phyloP scores from a whole-genome alignment of 169 alveolate genomes.

The Ichthyophthirius multifiliis region DNA sequence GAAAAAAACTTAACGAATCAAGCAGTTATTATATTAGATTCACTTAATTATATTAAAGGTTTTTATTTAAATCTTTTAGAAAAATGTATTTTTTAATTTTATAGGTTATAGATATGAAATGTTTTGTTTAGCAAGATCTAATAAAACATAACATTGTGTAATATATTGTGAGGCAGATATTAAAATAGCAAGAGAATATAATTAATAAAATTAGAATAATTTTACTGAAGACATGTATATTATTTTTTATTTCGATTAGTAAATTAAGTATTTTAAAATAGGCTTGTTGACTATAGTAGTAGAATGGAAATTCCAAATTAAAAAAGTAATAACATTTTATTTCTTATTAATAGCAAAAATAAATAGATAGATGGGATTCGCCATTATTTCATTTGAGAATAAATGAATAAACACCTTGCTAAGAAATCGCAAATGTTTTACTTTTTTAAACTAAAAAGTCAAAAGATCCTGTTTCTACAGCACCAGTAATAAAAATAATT shows the following conservation, averaged over 20 bases:
- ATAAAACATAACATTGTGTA: conserved; percentile 64
- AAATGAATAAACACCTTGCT: conserved; percentile 70
- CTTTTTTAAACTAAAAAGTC: conserved; percentile 63
- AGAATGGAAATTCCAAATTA: conserved; percentile 82
- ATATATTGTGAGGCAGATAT: conserved; percentile 65
- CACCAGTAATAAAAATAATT: conserved; percentile 29
- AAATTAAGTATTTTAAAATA: neutral
- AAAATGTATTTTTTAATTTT: too few relatives aligned
- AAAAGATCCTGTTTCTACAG: conserved; percentile 81
- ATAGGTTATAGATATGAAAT: conserved; percentile 85
- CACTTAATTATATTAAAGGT: conserved; percentile 75
- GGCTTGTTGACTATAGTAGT: conserved; percentile 12
- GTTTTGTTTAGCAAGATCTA: conserved; percentile 74
- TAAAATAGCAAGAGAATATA: conserved; percentile 59
- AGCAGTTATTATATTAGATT: conserved; percentile 77
- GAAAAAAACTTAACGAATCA: conserved; percentile 66
- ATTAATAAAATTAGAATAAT: conserved; percentile 43
- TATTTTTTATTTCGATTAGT: neutral
- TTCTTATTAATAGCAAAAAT: neutral
- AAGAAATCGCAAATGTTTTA: conserved; percentile 60
- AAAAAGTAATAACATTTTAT: conserved; percentile 5
- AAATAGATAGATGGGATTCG: conserved; percentile 79
- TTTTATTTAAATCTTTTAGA: neutral
- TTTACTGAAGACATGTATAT: conserved; percentile 46
- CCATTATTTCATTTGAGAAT: conserved; percentile 67